Percentiles rank a stretch among this genome's conserved stretches.
Conservation (phyloP, 2,329 filamentous ascomycete genomes). For the Claviceps sp. region DNA sequence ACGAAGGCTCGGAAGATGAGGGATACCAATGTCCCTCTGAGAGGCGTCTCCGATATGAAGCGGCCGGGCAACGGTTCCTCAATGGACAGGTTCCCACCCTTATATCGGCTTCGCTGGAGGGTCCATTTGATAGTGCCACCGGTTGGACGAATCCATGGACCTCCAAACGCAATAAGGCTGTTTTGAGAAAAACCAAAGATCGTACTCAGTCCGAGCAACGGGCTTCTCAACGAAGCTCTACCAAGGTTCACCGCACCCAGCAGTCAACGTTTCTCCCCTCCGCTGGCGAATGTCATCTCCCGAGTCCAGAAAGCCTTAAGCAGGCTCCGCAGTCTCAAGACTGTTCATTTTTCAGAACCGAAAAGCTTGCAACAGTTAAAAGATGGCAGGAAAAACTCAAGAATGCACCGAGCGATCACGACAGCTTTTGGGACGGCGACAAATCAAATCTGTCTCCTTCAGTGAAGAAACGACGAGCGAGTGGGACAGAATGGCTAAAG, state of each 20-base stretch:
- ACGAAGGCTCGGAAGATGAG: slow-evolving; percentile 44
- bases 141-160: slow-evolving; percentile 23
- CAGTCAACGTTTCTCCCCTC: slow-evolving; percentile 9
- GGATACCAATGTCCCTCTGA: slow-evolving; percentile 32
- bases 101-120: slow-evolving; percentile 45
- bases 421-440: slow-evolving; percentile 11
- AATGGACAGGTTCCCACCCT: slow-evolving; percentile 42
- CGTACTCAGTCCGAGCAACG: neutral
- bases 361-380: slow-evolving; percentile 19
- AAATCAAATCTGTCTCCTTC: slow-evolving; percentile 5
- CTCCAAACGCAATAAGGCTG: slow-evolving; percentile 3
- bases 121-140: slow-evolving; percentile 39
- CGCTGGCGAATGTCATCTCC: slow-evolving; percentile 24
- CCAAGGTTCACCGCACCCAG: neutral
- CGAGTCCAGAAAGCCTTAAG: slow-evolving; percentile 27
- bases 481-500: slow-evolving; percentile 20
- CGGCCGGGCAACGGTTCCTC: slow-evolving; percentile 44
- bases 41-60: slow-evolving; percentile 42
- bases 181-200: neutral
- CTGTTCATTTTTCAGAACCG: slow-evolving; percentile 18
- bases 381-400: slow-evolving; percentile 19
- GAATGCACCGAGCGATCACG: slow-evolving; percentile 2
- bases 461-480: slow-evolving; percentile 14
- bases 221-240: neutral
- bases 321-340: slow-evolving; percentile 15